phyloP scores from a whole-genome alignment of 768 basidiomycete genomes.

The Boletus reticulatus region DNA sequence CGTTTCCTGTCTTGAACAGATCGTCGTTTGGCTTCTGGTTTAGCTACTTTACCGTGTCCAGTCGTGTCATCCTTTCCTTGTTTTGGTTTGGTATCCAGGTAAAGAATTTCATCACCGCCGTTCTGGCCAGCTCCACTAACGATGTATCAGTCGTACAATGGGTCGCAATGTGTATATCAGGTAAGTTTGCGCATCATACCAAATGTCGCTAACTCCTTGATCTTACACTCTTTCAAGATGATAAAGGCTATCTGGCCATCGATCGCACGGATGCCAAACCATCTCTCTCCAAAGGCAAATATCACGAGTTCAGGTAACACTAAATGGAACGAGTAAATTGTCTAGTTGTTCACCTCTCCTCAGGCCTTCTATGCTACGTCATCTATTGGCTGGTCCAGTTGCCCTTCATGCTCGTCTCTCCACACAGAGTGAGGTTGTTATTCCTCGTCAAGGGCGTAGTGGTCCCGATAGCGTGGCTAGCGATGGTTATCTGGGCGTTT shows the following conservation, averaged over 20 bases:
- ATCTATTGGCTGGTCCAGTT: conserved; percentile 78
- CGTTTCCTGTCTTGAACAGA: conserved; percentile 75
- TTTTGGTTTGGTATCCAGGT: conserved; percentile 84
- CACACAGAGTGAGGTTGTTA: conserved; percentile 72
- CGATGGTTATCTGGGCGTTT: conserved; percentile 80
- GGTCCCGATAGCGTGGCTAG: conserved; percentile 63
- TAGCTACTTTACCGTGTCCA: conserved; percentile 82
- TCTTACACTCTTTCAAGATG: conserved; percentile 40
- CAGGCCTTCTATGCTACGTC: conserved; percentile 74
- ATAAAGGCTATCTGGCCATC: conserved; percentile 84
- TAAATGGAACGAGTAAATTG: not conserved
- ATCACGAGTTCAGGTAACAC: conserved; percentile 61
- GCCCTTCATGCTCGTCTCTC: conserved; percentile 72
- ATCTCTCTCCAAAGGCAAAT: conserved; percentile 50
- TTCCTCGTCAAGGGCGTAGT: conserved; percentile 69
- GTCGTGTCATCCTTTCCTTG: conserved; percentile 70
- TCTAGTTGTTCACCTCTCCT: not conserved
- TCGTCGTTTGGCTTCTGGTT: conserved; percentile 90
- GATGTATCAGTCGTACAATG: conserved; percentile 44
- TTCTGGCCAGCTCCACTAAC: not conserved
- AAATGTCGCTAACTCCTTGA: not conserved
- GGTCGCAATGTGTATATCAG: conserved; percentile 76
- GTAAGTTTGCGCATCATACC: conserved; percentile 11
- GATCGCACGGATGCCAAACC: conserved; percentile 60
- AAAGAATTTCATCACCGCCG: not conserved